Evolutionary conservation across 495 filamentous ascomycete genomes (phyloP).

Genomic region (Penicillium herquei): DNA sequence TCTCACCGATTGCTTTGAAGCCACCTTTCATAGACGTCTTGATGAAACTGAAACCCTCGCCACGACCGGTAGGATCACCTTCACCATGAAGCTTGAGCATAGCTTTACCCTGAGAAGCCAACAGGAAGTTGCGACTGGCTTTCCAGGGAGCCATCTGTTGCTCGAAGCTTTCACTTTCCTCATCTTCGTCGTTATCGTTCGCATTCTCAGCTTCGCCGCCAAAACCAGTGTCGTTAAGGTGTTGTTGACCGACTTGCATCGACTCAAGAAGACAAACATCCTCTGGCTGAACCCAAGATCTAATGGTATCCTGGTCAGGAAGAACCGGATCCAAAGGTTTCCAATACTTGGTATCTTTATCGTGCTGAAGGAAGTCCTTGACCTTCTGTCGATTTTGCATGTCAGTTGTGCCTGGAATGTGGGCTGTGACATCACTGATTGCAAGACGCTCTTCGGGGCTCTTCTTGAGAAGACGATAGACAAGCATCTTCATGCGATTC

Average conservation of each 20-base stretch:
- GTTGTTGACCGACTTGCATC: constrained; percentile 90
- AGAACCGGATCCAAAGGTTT: constrained; percentile 67
- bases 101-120: constrained; percentile 90
- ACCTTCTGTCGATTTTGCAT: constrained; percentile 95
- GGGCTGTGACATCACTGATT: constrained; percentile 76
- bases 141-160: constrained; percentile 93
- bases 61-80: constrained; percentile 92
- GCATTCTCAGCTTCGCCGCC: constrained; percentile 71
- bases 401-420: constrained; percentile 86
- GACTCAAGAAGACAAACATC: constrained; percentile 92
- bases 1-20: constrained; percentile 87
- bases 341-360: constrained; percentile 83
- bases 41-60: constrained; percentile 92
- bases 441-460: constrained; percentile 65
- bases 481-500: constrained; percentile 92
- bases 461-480: constrained; percentile 79
- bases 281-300: constrained; percentile 87
- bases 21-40: constrained; percentile 98
- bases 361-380: constrained; percentile 90
- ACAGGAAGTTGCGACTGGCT: constrained; percentile 89
- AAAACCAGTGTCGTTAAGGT: constrained; percentile 80
- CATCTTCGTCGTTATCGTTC: constrained; percentile 64
- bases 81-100: constrained; percentile 94
- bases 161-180: constrained; percentile 70
- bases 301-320: constrained; percentile 74